Evolutionary conservation across 441 rosid species (phyloP).

Genomic region (Aleurites moluccanus): DNA sequence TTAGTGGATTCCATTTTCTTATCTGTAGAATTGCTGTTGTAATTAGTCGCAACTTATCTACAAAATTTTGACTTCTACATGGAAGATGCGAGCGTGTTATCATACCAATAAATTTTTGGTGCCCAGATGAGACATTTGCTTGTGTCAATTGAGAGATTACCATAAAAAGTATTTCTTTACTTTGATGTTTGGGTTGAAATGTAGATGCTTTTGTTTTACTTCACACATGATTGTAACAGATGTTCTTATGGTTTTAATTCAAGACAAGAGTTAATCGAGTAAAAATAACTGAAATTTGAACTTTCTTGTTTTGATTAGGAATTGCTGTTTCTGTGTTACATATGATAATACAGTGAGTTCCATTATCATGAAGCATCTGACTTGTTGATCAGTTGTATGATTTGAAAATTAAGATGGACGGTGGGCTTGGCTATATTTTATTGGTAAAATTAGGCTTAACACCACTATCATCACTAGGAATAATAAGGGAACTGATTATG

Average conservation of each 20-base stretch:
- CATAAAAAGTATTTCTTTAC: not conserved
- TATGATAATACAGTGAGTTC: not conserved
- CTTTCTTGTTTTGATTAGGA: not conserved
- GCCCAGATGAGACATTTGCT: not conserved
- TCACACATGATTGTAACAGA: not conserved
- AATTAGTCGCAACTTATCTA: not conserved
- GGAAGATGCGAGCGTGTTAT: not conserved
- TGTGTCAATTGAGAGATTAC: not conserved
- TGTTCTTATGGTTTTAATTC: not conserved
- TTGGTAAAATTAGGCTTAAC: not conserved
- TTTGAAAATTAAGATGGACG: not conserved
- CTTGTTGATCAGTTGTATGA: not conserved
- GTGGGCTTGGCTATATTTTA: not conserved
- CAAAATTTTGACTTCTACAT: not conserved
- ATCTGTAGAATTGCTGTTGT: not conserved
- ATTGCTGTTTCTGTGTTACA: not conserved
- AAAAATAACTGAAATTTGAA: not conserved
- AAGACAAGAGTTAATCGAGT: not conserved
- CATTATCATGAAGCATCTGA: not conserved
- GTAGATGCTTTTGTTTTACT: not conserved
- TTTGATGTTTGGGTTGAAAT: not conserved
- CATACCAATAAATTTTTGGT: not conserved
- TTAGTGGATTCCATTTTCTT: constrained; percentile 6
- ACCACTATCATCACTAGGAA: not conserved
- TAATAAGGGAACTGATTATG: not conserved